Evolutionary conservation across 1,139 yeast genomes (phyloP).

Genomic region (Suhomyces ambrosiae): DNA sequence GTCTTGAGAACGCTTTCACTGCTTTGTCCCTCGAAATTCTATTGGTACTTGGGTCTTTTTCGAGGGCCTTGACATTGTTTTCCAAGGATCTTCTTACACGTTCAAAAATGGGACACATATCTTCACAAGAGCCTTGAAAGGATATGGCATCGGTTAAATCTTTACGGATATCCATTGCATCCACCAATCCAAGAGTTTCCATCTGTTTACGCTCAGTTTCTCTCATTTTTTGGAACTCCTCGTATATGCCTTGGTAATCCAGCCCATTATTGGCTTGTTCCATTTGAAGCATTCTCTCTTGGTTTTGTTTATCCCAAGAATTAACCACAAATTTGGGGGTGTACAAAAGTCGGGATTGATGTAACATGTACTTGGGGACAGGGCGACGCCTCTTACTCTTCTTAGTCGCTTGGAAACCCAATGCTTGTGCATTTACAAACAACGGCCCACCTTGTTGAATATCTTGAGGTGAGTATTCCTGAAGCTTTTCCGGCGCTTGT

Average conservation of each 20-base stretch:
- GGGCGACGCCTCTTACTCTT: constrained; percentile 26
- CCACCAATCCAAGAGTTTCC: constrained; percentile 85
- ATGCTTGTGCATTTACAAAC: constrained; percentile 27
- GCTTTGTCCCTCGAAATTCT: constrained; percentile 66
- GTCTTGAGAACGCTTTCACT: constrained; percentile 91
- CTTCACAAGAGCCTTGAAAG: constrained; percentile 85
- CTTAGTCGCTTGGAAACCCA: constrained; percentile 30
- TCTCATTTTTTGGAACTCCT: constrained; percentile 68
- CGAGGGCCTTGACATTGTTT: constrained; percentile 80
- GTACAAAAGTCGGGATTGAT: constrained; percentile 40
- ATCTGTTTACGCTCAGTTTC: constrained; percentile 75
- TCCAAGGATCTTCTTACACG: constrained; percentile 86
- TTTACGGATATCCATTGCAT: constrained; percentile 81
- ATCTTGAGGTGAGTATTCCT: constrained; percentile 26
- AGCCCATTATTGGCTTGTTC: constrained; percentile 35
- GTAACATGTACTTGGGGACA: constrained; percentile 39
- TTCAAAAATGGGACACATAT: constrained; percentile 95
- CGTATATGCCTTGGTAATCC: constrained; percentile 49
- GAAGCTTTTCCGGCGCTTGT: constrained; percentile 25
- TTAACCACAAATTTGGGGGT: constrained; percentile 40
- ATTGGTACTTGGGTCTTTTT: constrained; percentile 66
- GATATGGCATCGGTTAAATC: constrained; percentile 82
- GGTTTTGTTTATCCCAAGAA: constrained; percentile 47
- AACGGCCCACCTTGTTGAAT: constrained; percentile 32
- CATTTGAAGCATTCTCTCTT: constrained; percentile 39